Evolutionary conservation across 352 stramenopile genomes (phyloP).

Genomic region (Paralagenidium karlingii): DNA sequence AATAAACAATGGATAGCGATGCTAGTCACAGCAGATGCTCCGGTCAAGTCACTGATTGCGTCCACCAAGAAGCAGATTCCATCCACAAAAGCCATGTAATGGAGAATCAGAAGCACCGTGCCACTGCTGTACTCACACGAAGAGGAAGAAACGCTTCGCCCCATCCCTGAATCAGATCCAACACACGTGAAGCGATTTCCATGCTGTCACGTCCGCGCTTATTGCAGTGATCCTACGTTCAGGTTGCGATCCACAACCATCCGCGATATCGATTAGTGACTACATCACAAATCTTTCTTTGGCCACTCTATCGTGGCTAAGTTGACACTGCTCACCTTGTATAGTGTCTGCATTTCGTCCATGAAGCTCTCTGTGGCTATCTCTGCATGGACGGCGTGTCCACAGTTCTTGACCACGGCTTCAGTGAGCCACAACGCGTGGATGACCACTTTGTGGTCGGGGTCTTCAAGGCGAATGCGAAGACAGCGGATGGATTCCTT

Average conservation of each 20-base stretch:
- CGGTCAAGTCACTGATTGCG: no score
- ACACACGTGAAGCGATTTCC: conserved; percentile 48
- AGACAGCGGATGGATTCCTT: conserved; percentile 67
- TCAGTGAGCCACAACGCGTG: conserved; percentile 52
- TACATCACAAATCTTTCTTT: background rate
- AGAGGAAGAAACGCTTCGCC: conserved; percentile 69
- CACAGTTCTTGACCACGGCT: conserved; percentile 69
- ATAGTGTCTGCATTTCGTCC: conserved; percentile 52
- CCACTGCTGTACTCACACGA: conserved; percentile 8
- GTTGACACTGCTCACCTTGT: conserved; percentile 19
- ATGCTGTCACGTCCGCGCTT: conserved; percentile 60
- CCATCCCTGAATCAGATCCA: conserved; percentile 72
- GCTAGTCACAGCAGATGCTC: conserved; percentile 10
- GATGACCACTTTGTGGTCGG: conserved; percentile 47
- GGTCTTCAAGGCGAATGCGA: conserved; percentile 47
- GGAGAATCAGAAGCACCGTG: background rate
- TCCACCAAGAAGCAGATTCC: no score
- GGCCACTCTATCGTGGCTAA: background rate
- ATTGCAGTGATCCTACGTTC: conserved; percentile 26
- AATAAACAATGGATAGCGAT: conserved; percentile 66
- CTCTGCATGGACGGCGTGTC: conserved; percentile 47
- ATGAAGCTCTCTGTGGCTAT: conserved; percentile 61
- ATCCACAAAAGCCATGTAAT: no score
- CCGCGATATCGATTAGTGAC: background rate
- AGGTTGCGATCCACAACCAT: background rate